Conservation (phyloP, 345 rosid species). For the Citrus reticulata region DNA sequence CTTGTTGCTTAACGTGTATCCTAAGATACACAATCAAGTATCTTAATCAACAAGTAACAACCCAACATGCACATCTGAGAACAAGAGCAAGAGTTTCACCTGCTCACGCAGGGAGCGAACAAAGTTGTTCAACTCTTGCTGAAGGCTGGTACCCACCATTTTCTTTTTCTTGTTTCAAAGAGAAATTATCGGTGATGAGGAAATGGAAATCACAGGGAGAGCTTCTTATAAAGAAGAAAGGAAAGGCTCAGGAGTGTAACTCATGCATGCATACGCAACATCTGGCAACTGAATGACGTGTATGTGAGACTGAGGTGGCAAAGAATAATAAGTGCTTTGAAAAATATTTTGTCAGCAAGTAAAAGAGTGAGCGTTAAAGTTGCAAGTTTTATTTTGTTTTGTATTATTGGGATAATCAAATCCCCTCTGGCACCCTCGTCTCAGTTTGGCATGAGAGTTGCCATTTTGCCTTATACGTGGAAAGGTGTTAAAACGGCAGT, state of each 20-base stretch:
- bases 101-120: neutral
- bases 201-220: neutral
- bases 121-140: neutral
- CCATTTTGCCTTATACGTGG: neutral
- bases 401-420: neutral
- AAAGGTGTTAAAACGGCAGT: neutral
- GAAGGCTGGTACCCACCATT: constrained; percentile 3
- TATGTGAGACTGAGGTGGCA: neutral
- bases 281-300: neutral
- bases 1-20: too few relatives aligned
- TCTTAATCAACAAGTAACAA: neutral
- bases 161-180: neutral
- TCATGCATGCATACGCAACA: neutral
- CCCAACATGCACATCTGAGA: neutral
- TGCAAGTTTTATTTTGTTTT: neutral
- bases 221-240: neutral
- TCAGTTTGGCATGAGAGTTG: neutral
- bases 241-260: neutral
- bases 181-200: too few relatives aligned
- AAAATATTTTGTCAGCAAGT: neutral
- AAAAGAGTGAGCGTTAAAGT: neutral
- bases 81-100: neutral
- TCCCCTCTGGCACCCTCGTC: neutral
- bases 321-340: neutral
- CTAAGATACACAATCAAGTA: too few relatives aligned